Base-by-base conservation (phyloP, 2,329 filamentous ascomycete genomes). In the Epichloe uncinata region DNA sequence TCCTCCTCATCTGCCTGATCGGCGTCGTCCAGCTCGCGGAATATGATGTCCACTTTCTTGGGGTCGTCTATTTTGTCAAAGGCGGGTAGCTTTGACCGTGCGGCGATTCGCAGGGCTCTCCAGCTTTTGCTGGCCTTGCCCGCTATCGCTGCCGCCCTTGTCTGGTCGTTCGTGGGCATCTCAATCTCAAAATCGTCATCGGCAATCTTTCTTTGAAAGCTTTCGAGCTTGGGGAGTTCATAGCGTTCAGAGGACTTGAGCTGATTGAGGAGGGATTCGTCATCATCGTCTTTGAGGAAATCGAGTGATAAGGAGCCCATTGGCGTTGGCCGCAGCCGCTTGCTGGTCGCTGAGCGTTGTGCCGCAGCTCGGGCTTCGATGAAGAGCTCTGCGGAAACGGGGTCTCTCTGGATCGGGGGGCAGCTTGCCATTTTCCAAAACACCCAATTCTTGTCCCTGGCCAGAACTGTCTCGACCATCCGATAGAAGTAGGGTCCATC, bases 371-470 rank as follows among this genome's bases (percentile, higher is more conserved):
- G 85, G 22, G 89, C 84, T 49, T 81, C 76, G 38, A 82, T 66
- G 63, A 89, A 91, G 44, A 84, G 77, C 30, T 78, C 68, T 1
- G 83, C 75, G 3, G 82, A 75, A 33, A 97, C 76, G 11, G 87
- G 72, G 20, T 85, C 79, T 52, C 80, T 78, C 61, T 90, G 82
- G 60, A 99, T 97, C 5, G 84, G 79, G 88, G 87, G 87, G 63
- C 93, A 98, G 57, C 84, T 87, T 64, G 96, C 89, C 53, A 91
- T 84, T 69, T 99, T 99, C 93, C 93, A 99, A 54, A 89, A 84
- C 42, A 94, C 89, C 94, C 94, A 98, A 63, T 97, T 96, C 72
- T 96, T 97, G 66, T 99, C 93, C 55, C 93, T 79, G 22, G 88
- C 87, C 33, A 98, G 78, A 34, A 98, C 91, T 12, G 90, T 97